Evolutionary conservation across 2,329 filamentous ascomycete genomes (phyloP), one percentile per base, ranked within the genome.

Genomic region (Pestalotiopsis sp.): DNA sequence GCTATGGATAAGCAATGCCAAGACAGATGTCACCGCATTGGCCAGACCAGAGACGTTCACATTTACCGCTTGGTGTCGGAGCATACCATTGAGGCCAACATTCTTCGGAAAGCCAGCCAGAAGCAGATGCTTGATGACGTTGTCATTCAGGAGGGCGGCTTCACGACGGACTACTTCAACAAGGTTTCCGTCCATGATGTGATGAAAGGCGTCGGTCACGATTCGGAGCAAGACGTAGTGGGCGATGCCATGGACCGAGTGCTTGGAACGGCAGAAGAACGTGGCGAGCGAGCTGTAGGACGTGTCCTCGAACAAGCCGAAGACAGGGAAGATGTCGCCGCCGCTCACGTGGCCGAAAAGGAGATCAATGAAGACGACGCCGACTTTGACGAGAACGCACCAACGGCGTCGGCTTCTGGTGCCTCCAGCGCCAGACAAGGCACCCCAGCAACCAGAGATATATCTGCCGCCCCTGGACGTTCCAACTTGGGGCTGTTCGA

Each of bases 1-100:
- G 96, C 97, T 65, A 99, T 99, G 96, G 96, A 99, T 83, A 97
- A 97, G 80, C 96, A 99, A 80, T 99, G 96, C 76, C 97, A 99
- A 82, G 97, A 99, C 79, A 90, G 96, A 75, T 97, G 94, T 75
- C 96, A 99, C 82, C 93, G 96, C 73, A 99, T 99, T 73, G 96
- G 96, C 1, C 96, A 99, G 80, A 98, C 96, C 0, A 91, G 96
- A 38, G 96, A 99, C 78, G 96, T 99, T 39, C 95, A 98, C 79
- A 98, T 99, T 69, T 99, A 98, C 82, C 94, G 95, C 2, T 90
- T 98, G 23, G 91, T 97, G 9, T 96, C 94, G 12, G 92, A 98
- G 76, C 92, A 97, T 77, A 99, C 96, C 0, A 98, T 99, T 70
- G 96, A 99, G 80, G 95, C 95, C 76, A 99, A 99, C 77, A 99